Evolutionary conservation across 495 filamentous ascomycete species (phyloP).

Genomic region (Paragyromitra xinjiangensis): DNA sequence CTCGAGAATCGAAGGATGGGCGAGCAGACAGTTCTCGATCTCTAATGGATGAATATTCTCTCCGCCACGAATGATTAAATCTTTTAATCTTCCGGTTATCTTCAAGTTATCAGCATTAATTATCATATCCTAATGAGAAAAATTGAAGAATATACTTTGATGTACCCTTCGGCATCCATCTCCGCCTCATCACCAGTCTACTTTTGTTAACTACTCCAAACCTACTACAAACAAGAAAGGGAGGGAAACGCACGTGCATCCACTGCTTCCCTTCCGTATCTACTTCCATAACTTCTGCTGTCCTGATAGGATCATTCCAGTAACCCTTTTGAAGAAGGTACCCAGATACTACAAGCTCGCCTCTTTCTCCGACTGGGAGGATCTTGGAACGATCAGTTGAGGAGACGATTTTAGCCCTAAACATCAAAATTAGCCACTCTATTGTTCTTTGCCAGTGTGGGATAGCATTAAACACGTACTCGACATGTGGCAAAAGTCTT

Average conservation of each 20-base stretch:
- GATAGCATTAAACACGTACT: conserved; percentile 47
- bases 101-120: conserved; percentile 15
- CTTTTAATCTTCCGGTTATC: conserved; percentile 80
- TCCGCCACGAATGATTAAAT: conserved; percentile 90
- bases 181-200: conserved; percentile 89
- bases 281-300: conserved; percentile 73
- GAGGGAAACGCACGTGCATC: conserved; percentile 68
- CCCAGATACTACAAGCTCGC: conserved; percentile 84
- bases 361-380: conserved; percentile 71
- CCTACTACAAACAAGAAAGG: not conserved
- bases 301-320: conserved; percentile 75
- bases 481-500: conserved; percentile 78
- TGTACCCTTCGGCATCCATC: conserved; percentile 77
- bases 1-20: conserved; percentile 72
- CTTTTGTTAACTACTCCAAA: conserved; percentile 44
- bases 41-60: conserved; percentile 98
- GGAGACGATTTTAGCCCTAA: conserved; percentile 79
- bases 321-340: conserved; percentile 94
- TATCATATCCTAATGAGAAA: not conserved
- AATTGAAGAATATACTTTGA: conserved; percentile 60
- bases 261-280: conserved; percentile 70
- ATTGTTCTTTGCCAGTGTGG: not conserved
- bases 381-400: conserved; percentile 66
- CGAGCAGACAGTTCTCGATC: conserved; percentile 88
- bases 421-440: conserved; percentile 30